Conservation (phyloP, 805 yeast genomes). For the Kodamaea sagamina region DNA sequence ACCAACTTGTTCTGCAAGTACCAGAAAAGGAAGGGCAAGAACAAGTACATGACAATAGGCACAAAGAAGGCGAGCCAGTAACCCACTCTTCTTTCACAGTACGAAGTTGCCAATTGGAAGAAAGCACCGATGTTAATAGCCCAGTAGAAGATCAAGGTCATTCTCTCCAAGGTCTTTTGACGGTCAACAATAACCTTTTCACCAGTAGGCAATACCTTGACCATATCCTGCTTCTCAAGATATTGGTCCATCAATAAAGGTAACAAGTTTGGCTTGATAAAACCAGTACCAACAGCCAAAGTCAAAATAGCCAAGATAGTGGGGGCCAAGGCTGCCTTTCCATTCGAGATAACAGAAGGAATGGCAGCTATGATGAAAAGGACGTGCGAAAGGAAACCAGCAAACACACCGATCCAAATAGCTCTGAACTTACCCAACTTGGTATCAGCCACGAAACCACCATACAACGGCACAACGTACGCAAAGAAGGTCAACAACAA, state of each 20-base stretch:
- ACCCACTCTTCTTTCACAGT: conserved; percentile 53
- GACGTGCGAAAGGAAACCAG: conserved; percentile 50
- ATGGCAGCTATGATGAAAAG: conserved; percentile 51
- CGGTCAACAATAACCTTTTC: conserved; percentile 61
- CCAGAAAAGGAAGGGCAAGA: conserved; percentile 33
- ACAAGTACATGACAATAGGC: conserved; percentile 38
- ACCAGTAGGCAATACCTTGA: conserved; percentile 60
- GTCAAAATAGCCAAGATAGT: conserved; percentile 42
- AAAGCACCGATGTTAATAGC: conserved; percentile 57
- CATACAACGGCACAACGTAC: conserved; percentile 52
- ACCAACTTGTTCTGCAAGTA: conserved; percentile 30
- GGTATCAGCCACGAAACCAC: conserved; percentile 55
- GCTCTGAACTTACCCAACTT: conserved; percentile 48
- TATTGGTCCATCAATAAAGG: conserved; percentile 51
- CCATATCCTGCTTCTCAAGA: conserved; percentile 59
- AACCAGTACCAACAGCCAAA: conserved; percentile 51
- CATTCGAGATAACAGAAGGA: conserved; percentile 39
- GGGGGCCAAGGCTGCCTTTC: conserved; percentile 37
- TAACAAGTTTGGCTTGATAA: conserved; percentile 54
- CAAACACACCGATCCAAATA: conserved; percentile 50
- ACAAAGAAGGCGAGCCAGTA: conserved; percentile 56
- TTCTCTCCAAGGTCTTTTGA: conserved; percentile 43
- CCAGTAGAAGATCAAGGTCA: conserved; percentile 53
- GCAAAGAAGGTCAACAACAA: conserved; percentile 50
- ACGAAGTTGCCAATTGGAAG: conserved; percentile 53